Evolutionary conservation across 768 basidiomycete species (phyloP).

Genomic region (Kondoa malvinella): DNA sequence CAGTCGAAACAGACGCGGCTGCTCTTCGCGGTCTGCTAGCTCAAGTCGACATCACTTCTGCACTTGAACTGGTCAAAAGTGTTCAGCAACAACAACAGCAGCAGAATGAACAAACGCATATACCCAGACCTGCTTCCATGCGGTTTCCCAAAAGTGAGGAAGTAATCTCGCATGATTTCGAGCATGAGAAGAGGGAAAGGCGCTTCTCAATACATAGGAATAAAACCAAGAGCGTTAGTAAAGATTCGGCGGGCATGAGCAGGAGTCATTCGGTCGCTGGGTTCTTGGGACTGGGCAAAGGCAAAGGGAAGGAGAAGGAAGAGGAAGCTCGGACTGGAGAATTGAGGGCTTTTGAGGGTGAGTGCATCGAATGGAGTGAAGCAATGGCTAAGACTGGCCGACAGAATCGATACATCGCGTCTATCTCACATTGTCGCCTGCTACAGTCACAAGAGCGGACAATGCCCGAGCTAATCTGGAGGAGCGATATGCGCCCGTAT

Average conservation of each 20-base stretch:
- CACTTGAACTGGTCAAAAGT: constrained; percentile 5
- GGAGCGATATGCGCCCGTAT: not conserved
- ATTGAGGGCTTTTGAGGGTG: not conserved
- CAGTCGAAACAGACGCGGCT: not conserved
- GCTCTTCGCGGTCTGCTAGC: not conserved
- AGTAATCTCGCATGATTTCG: not conserved
- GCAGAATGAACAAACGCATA: not conserved
- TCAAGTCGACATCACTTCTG: not conserved
- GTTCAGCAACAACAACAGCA: not conserved
- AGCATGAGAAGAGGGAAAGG: not conserved
- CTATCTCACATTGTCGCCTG: not conserved
- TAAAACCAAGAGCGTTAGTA: too few relatives aligned
- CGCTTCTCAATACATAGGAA: not conserved
- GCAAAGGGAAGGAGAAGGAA: not conserved
- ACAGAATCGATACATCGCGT: not conserved
- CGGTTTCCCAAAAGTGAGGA: not conserved
- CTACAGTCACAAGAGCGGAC: not conserved
- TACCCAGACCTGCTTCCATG: not conserved
- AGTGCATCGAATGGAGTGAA: too few relatives aligned
- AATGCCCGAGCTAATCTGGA: not conserved
- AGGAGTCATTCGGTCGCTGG: not conserved
- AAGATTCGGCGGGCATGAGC: not conserved
- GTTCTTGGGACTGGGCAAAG: not conserved
- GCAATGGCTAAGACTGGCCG: too few relatives aligned
- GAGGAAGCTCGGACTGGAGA: not conserved